A percentile compares a stretch with the other conserved stretches of the same genome.
These are phyloP conservation scores for Verticillium nubilum DNA, from an alignment of 2,329 filamentous ascomycete species.

Conservation along the genomic window DNA sequence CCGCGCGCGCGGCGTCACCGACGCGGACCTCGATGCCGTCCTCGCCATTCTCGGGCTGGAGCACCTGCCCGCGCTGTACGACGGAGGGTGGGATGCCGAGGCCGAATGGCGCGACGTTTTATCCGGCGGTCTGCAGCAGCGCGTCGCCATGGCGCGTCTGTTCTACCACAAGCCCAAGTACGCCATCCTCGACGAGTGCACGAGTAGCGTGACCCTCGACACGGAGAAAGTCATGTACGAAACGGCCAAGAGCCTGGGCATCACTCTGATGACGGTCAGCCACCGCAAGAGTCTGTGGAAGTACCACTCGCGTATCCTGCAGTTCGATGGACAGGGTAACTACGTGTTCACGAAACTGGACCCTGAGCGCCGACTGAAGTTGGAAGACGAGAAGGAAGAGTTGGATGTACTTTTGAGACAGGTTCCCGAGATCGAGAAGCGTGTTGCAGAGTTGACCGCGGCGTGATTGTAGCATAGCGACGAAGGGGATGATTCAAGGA, in stretches of 20 bases:
- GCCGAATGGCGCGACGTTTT: slow-evolving; percentile 96
- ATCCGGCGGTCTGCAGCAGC: slow-evolving; percentile 87
- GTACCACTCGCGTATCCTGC: slow-evolving; percentile 89
- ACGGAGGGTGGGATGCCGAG: slow-evolving; percentile 82
- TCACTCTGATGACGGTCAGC: slow-evolving; percentile 95
- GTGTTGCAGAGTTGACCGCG: slow-evolving; percentile 71
- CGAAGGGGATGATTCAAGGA: not conserved
- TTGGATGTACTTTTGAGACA: slow-evolving; percentile 78
- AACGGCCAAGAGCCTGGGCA: slow-evolving; percentile 82
- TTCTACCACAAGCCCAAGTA: slow-evolving; percentile 93
- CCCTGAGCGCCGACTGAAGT: slow-evolving; percentile 73
- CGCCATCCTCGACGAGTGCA: slow-evolving; percentile 96
- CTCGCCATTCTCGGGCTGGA: slow-evolving; percentile 78
- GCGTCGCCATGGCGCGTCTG: slow-evolving; percentile 90
- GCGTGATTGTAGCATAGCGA: not conserved
- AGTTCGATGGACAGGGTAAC: slow-evolving; percentile 92
- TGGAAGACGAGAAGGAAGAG: slow-evolving; percentile 97
- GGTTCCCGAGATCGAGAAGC: slow-evolving; percentile 81
- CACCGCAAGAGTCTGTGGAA: slow-evolving; percentile 92
- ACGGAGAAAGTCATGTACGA: slow-evolving; percentile 97
- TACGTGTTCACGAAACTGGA: slow-evolving; percentile 88
- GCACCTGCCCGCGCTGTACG: slow-evolving; percentile 71
- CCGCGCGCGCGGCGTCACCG: slow-evolving; percentile 76
- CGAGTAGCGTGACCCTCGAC: slow-evolving; percentile 88
- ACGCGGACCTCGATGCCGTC: slow-evolving; percentile 72